phyloP scores from a whole-genome alignment of 208 protist species.

The Porcisia deanei region DNA sequence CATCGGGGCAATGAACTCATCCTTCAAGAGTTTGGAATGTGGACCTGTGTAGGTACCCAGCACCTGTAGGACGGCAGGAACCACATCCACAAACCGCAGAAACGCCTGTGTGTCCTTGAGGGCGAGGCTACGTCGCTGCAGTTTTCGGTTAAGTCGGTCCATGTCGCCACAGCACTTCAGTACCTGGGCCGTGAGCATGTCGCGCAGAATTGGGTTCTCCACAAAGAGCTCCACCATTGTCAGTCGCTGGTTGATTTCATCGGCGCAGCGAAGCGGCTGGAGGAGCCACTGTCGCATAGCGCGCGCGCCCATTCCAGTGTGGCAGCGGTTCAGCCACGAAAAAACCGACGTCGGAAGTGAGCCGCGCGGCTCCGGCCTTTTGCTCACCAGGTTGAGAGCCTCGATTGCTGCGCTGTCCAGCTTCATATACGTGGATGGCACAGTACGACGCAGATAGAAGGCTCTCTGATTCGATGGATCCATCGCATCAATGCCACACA shows the following conservation, averaged over 20 bases:
- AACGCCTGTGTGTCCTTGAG: conserved; percentile 91
- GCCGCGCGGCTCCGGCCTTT: conserved; percentile 79
- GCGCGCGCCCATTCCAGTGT: conserved; percentile 96
- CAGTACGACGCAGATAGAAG: conserved; percentile 79
- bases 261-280: conserved; percentile 94
- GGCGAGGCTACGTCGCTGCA: conserved; percentile 78
- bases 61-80: conserved; percentile 65
- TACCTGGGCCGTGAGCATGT: conserved; percentile 76
- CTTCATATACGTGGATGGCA: conserved; percentile 92
- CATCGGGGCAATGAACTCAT: conserved; percentile 86
- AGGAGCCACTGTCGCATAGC: conserved; percentile 97
- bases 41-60: conserved; percentile 70
- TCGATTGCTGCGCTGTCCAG: conserved; percentile 93
- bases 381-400: conserved; percentile 91
- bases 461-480: conserved; percentile 69
- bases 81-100: conserved; percentile 77
- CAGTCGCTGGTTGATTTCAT: conserved; percentile 93
- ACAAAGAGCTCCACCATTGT: conserved; percentile 95
- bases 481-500: conserved; percentile 64
- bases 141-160: conserved; percentile 91
- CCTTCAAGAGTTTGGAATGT: conserved; percentile 73
- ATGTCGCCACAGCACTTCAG: conserved; percentile 94
- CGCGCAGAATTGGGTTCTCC: conserved; percentile 84
- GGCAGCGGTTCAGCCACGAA: conserved; percentile 95
- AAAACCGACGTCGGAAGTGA: conserved; percentile 85